phyloP scores from a whole-genome alignment of 768 basidiomycete genomes.

The Hericium alpestre region DNA sequence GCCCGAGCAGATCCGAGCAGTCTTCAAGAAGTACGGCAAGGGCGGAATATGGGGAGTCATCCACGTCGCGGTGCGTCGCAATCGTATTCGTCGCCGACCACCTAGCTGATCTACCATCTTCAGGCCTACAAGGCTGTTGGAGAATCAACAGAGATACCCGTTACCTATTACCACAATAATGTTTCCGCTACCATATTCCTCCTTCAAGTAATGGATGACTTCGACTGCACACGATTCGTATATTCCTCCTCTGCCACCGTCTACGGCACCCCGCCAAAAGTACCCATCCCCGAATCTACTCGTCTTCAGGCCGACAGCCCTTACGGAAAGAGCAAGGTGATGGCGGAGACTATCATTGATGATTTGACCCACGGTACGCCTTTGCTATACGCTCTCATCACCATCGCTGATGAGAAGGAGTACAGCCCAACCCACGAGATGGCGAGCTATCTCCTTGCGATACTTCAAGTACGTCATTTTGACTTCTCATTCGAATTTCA shows the following conservation, averaged over 20 bases:
- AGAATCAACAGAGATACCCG: slow-evolving; percentile 86
- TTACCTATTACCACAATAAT: slow-evolving; percentile 92
- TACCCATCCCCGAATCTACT: slow-evolving; percentile 91
- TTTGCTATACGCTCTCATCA: not conserved
- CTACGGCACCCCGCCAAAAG: slow-evolving; percentile 84
- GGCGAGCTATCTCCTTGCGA: slow-evolving; percentile 78
- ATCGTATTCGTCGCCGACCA: not conserved
- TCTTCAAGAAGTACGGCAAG: slow-evolving; percentile 79
- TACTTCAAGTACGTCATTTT: slow-evolving; percentile 82
- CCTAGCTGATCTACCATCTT: no score
- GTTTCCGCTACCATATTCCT: slow-evolving; percentile 82
- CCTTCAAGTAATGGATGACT: slow-evolving; percentile 77
- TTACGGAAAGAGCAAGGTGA: slow-evolving; percentile 91
- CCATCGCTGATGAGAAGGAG: not conserved
- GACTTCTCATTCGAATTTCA: not conserved
- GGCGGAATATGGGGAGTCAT: slow-evolving; percentile 95
- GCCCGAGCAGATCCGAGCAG: slow-evolving; percentile 54
- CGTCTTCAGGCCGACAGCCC: slow-evolving; percentile 81
- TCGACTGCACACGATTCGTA: slow-evolving; percentile 76
- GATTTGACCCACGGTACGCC: slow-evolving; percentile 74
- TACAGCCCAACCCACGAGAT: slow-evolving; percentile 56
- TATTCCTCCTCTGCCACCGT: slow-evolving; percentile 99
- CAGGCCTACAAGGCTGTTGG: slow-evolving; percentile 98
- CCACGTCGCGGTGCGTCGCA: slow-evolving; percentile 74
- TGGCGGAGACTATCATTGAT: slow-evolving; percentile 82